Percentiles rank a stretch among this genome's conserved stretches.
Evolutionary conservation across 2,329 filamentous ascomycete genomes (phyloP).

Genomic region (Tolypocladium album): DNA sequence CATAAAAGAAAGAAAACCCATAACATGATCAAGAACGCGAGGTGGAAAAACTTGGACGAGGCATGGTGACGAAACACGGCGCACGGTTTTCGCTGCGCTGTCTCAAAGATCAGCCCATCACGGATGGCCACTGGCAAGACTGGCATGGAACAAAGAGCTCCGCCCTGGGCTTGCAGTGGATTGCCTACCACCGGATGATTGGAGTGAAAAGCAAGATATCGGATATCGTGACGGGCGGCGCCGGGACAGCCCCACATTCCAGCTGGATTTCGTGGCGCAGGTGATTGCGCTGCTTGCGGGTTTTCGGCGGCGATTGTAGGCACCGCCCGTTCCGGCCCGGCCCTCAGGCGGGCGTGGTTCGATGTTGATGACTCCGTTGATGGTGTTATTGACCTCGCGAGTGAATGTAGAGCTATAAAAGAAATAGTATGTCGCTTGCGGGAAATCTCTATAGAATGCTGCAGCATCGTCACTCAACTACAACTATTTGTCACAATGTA

Average conservation of each 20-base stretch:
- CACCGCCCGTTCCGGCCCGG: neutral
- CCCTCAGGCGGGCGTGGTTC: neutral
- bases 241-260: neutral
- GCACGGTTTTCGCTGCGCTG: neutral
- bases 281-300: neutral
- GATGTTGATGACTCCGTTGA: neutral
- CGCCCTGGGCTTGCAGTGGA: neutral
- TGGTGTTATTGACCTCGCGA: neutral
- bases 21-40: no score
- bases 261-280: neutral
- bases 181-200: neutral
- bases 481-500: neutral
- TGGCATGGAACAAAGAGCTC: no score
- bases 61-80: no score
- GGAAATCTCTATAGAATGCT: neutral
- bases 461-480: neutral
- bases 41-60: no score
- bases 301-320: neutral
- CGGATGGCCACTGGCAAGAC: no score
- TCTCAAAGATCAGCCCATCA: neutral
- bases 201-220: neutral
- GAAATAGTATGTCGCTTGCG: neutral
- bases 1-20: no score
- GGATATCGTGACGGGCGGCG: neutral
- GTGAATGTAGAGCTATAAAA: neutral